phyloP scores from a whole-genome alignment of 78 protist genomes.

The Dictyostelium purpureum region DNA sequence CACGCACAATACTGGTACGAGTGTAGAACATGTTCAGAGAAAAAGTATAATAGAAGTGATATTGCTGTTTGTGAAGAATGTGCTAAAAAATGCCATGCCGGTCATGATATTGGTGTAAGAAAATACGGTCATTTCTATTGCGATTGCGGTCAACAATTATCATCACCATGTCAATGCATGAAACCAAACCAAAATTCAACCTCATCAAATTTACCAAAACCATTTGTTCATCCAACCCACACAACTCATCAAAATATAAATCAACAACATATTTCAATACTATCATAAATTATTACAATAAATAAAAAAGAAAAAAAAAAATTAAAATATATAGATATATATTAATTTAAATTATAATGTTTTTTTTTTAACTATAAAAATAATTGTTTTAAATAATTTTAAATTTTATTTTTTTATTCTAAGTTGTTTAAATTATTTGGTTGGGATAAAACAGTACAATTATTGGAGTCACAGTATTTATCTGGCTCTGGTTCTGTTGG shows the following conservation, averaged over 20 bases:
- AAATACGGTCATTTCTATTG: slow-evolving; percentile 79
- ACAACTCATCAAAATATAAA: slow-evolving; percentile 4
- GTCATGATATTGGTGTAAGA: slow-evolving; percentile 65
- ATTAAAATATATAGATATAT: too few relatives aligned
- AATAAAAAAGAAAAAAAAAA: too few relatives aligned
- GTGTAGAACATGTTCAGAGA: slow-evolving; percentile 65
- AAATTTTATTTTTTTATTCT: too few relatives aligned
- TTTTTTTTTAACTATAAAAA: too few relatives aligned
- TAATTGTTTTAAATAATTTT: too few relatives aligned
- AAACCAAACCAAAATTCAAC: not conserved
- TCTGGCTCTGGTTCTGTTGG: slow-evolving; percentile 39
- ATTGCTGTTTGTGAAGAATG: slow-evolving; percentile 77
- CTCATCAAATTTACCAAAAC: not conserved
- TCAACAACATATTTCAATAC: slow-evolving; percentile 10
- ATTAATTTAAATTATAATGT: too few relatives aligned
- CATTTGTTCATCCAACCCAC: not conserved
- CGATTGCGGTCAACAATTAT: slow-evolving; percentile 48
- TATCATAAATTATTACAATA: too few relatives aligned
- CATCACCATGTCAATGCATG: slow-evolving; percentile 18
- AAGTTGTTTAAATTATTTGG: not conserved
- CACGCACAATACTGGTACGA: slow-evolving; percentile 83
- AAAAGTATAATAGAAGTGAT: slow-evolving; percentile 45
- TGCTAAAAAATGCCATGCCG: slow-evolving; percentile 78
- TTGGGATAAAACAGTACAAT: slow-evolving; percentile 9
- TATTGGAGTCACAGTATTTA: slow-evolving; percentile 70